A percentile compares a stretch with the other conserved stretches of the same genome.
Evolutionary conservation across 148 eudicot genomes (phyloP).

Genomic region (Gaultheria prostrata): DNA sequence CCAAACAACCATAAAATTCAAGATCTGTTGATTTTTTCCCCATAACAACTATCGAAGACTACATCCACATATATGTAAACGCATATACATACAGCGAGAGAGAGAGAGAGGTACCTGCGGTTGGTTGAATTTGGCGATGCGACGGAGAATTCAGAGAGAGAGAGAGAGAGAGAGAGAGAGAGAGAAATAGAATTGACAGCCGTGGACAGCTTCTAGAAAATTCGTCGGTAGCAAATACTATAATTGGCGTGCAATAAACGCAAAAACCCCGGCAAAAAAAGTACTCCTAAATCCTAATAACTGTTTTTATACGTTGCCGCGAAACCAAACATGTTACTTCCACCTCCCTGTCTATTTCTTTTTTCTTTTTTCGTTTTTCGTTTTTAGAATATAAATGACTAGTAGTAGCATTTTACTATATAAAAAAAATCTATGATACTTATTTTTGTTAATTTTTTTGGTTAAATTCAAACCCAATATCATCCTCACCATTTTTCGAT

Average conservation of each 20-base stretch:
- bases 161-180: background rate
- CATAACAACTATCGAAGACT: background rate
- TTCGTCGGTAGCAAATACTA: background rate
- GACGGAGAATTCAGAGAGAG: constrained; percentile 3
- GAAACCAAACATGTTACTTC: no score
- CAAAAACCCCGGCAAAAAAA: background rate
- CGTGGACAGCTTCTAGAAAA: background rate
- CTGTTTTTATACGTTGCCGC: constrained; percentile 7
- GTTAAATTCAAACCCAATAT: no score
- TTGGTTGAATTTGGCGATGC: background rate
- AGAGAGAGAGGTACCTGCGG: background rate
- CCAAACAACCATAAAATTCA: background rate
- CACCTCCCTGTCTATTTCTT: no score
- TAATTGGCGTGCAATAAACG: constrained; percentile 10
- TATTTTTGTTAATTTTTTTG: no score
- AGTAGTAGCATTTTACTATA: no score
- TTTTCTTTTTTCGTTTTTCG: no score
- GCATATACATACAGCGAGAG: background rate
- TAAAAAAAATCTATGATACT: no score
- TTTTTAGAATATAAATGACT: no score
- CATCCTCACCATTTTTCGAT: no score
- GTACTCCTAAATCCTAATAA: no score
- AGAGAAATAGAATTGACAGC: background rate
- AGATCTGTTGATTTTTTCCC: background rate
- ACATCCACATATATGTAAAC: background rate